Conservation (phyloP, 164 flowering plant species). For the Taxillus chinensis region DNA sequence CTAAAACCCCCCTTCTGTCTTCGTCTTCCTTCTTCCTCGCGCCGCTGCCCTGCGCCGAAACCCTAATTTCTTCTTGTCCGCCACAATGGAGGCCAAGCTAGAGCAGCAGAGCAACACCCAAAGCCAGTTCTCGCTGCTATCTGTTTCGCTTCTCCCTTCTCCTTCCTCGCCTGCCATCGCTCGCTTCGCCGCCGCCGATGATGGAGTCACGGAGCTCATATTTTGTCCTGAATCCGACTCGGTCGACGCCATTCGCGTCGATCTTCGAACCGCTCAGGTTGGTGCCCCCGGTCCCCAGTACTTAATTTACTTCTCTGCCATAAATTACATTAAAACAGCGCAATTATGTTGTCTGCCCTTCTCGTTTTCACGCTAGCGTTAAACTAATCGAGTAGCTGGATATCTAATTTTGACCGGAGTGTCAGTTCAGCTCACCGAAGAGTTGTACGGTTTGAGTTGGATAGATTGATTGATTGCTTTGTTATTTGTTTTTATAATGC, state of each 20-base stretch:
- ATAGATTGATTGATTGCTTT: not conserved
- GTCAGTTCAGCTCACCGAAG: not conserved
- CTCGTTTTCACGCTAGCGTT: not conserved
- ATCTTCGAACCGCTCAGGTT: slow-evolving; percentile 48
- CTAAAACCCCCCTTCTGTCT: too few relatives aligned
- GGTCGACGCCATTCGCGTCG: slow-evolving; percentile 19
- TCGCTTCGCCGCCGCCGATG: slow-evolving; percentile 28
- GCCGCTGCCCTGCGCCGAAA: too few relatives aligned
- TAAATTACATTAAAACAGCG: too few relatives aligned
- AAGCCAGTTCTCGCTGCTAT: slow-evolving; percentile 36
- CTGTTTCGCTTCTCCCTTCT: slow-evolving; percentile 41
- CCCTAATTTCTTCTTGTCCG: too few relatives aligned
- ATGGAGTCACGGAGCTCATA: slow-evolving; percentile 36
- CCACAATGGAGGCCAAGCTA: slow-evolving; percentile 31
- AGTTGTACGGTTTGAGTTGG: too few relatives aligned
- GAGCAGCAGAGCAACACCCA: slow-evolving; percentile 23
- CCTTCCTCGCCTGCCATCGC: slow-evolving; percentile 29
- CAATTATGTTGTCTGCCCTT: not conserved
- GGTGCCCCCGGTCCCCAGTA: not conserved
- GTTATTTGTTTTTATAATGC: not conserved
- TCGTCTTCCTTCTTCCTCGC: too few relatives aligned
- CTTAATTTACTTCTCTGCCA: not conserved
- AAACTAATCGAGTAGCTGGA: not conserved
- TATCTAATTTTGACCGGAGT: not conserved
- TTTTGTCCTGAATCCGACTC: slow-evolving; percentile 29